phyloP scores from a whole-genome alignment of 306 rosid species.

The Pyrus betulifolia region DNA sequence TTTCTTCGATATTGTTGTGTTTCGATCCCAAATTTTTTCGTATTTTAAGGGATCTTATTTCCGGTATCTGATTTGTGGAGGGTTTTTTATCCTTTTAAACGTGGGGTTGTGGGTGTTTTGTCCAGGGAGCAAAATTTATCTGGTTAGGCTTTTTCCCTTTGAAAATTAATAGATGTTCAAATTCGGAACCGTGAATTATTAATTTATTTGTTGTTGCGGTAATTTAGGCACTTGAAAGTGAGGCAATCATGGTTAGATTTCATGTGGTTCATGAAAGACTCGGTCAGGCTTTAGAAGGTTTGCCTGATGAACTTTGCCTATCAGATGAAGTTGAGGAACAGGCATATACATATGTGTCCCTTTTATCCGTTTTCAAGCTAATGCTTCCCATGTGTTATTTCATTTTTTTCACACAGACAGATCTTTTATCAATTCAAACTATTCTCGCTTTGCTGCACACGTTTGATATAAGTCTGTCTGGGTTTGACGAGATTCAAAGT shows the following conservation, averaged over 20 bases:
- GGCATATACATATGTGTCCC: constrained; percentile 12
- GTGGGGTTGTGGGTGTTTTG: no score
- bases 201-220: neutral
- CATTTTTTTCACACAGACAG: neutral
- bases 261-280: constrained; percentile 34
- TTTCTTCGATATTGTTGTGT: no score
- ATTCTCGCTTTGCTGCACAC: neutral
- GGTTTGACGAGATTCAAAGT: no score
- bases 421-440: neutral
- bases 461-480: neutral
- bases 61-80: no score
- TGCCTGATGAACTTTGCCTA: constrained; percentile 47
- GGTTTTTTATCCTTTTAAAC: no score
- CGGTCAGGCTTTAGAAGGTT: constrained; percentile 32
- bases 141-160: no score
- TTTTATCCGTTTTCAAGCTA: neutral
- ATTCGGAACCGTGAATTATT: neutral
- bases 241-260: constrained; percentile 49
- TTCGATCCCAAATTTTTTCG: no score
- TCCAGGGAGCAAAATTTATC: no score
- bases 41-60: no score
- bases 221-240: constrained; percentile 48
- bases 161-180: no score
- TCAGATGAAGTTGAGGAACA: constrained; percentile 65
- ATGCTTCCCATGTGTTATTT: neutral